These are phyloP conservation scores for Aspergillus persii DNA, from an alignment of 2,329 filamentous ascomycete species.

Conservation along the genomic window DNA sequence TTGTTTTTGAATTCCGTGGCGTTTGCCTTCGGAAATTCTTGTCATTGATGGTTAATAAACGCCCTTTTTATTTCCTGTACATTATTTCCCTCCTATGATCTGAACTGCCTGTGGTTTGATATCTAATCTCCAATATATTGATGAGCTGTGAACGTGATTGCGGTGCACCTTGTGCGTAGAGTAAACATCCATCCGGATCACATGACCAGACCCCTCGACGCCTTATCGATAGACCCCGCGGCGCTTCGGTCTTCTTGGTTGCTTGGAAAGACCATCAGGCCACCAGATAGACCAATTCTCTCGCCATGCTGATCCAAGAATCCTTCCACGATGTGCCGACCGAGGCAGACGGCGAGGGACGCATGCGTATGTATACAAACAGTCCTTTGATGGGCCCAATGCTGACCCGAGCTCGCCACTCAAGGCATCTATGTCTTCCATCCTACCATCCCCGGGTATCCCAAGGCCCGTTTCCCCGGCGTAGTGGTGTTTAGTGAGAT, in stretches of 20 bases:
- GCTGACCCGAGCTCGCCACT: background rate
- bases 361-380: conserved; percentile 32
- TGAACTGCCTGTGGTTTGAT: background rate
- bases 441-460: conserved; percentile 78
- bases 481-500: conserved; percentile 91
- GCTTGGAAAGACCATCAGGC: background rate
- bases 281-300: background rate
- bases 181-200: conserved; percentile 2
- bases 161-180: background rate
- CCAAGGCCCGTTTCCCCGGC: conserved; percentile 83
- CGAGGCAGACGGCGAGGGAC: conserved; percentile 36
- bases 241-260: background rate
- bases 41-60: background rate
- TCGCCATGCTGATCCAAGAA: conserved; percentile 37
- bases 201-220: conserved; percentile 22
- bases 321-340: conserved; percentile 38
- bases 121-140: background rate
- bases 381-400: background rate
- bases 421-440: conserved; percentile 87
- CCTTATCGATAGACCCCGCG: conserved; percentile 20
- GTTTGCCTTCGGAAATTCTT: background rate
- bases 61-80: background rate
- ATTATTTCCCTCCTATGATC: background rate
- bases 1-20: background rate
- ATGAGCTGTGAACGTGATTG: background rate